Conservation (phyloP, 495 filamentous ascomycete species). For the Umbilicaria muhlenbergii region DNA sequence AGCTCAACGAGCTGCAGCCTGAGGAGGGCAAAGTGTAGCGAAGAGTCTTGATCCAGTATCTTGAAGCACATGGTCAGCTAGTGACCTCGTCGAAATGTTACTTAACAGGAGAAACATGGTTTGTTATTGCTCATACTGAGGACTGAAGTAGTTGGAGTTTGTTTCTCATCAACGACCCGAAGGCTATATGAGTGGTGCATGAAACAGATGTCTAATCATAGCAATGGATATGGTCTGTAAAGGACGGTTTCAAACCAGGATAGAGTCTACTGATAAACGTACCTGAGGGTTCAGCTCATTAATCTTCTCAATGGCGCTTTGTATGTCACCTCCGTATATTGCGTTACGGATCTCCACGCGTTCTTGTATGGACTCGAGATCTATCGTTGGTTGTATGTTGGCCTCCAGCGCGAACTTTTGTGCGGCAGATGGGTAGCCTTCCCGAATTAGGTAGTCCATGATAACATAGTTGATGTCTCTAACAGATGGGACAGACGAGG, state of each 20-base stretch:
- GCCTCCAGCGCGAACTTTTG: conserved; percentile 89
- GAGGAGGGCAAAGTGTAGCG: conserved; percentile 81
- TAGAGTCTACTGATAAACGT: conserved; percentile 21
- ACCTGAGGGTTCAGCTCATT: conserved; percentile 88
- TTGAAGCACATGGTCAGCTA: conserved; percentile 23
- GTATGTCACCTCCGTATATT: conserved; percentile 38
- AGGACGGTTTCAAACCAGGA: neutral
- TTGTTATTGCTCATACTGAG: conserved; percentile 67
- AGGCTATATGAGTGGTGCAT: conserved; percentile 99
- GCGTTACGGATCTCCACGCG: conserved; percentile 48
- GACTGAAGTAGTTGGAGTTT: conserved; percentile 87
- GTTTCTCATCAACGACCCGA: conserved; percentile 80
- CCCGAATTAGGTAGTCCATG: conserved; percentile 93
- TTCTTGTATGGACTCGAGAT: conserved; percentile 55
- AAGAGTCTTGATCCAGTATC: conserved; percentile 74
- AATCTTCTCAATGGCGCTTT: conserved; percentile 68
- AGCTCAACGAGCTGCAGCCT: conserved; percentile 87
- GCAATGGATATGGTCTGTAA: conserved; percentile 21
- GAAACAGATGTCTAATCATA: conserved; percentile 92
- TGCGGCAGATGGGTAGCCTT: conserved; percentile 87
- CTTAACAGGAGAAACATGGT: neutral
- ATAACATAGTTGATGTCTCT: conserved; percentile 94
- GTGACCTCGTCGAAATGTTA: conserved; percentile 12
- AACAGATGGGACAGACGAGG: conserved; percentile 5
- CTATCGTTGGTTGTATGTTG: conserved; percentile 59